Percentiles rank a stretch among this genome's conserved stretches.
Conservation (phyloP, 2,329 filamentous ascomycete genomes). For the Endothia cerciana region DNA sequence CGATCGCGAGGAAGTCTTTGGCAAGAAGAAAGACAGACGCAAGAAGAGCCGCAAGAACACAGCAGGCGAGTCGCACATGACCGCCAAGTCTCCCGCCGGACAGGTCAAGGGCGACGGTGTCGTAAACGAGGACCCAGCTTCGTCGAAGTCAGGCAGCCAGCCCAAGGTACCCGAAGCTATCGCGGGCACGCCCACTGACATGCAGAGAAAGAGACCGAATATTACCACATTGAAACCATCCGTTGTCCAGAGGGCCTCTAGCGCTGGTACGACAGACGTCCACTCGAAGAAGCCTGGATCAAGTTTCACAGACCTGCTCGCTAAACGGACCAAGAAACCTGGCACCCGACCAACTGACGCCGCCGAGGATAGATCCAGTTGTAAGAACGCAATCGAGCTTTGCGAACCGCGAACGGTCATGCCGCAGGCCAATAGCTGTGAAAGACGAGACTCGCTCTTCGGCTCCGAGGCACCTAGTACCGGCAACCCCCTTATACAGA, state of each 20-base stretch:
- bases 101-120: background rate
- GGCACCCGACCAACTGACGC: background rate
- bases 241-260: background rate
- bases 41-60: background rate
- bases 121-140: background rate
- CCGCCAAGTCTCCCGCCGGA: background rate
- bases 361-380: background rate
- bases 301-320: background rate
- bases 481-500: background rate
- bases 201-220: background rate
- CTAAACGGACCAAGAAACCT: background rate
- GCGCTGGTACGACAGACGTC: background rate
- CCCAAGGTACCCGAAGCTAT: background rate
- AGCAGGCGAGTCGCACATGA: background rate
- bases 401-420: background rate
- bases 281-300: background rate
- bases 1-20: background rate
- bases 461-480: background rate
- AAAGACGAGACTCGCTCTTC: background rate
- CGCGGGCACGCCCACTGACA: background rate
- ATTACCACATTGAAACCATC: background rate
- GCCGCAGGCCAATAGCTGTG: background rate
- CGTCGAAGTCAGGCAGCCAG: background rate
- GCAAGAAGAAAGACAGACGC: background rate
- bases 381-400: background rate